Base-by-base conservation (phyloP, 140 eudicot genomes). In the Cichorium intybus region DNA sequence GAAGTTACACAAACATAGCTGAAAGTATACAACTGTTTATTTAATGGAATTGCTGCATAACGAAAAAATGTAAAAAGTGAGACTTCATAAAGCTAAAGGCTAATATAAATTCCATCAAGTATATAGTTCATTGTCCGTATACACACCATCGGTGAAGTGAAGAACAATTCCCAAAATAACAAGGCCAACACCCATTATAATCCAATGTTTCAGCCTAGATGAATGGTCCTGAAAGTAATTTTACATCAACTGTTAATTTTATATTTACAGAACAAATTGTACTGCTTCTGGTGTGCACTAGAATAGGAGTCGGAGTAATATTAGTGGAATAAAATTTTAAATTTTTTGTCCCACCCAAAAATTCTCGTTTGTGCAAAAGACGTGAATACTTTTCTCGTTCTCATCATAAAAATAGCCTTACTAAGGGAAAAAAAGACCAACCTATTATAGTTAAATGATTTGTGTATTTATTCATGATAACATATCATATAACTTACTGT, bases 1-100 rank as follows among this genome's bases (percentile, higher is more conserved):
- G 92, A 79, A 1, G 96, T 91, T 24, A 91, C 85, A 73, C 95
- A 87, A 56, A 82, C 89, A 60, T 91, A 91, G 83, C 96, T 91
- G 74, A 91, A 77, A 41, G 85, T 75, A 61, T 87, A 91, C 29
- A 87, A 64, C 81, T 91, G 97, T 82, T 91, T 91, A 60, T 91
- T 91, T 64, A 91, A 51, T 54, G 96, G 95, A 69, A 87, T 80
- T 16, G 91, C 97, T 87, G 96, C 83, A 80, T 27, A 37, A 41
- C 22, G 16, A 62, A 33, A 33, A 35, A 49, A 53, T n/a, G n/a
- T 27, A 41, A 16, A 27, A 6, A 15, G 72, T 37, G 39, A 78
- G 57, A 34, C 17, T 48, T 7, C 9, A 58, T 20, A 21, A 29
- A 24, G 18, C 41, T 37, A 43, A 17, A 71, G 17, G 28, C 4